Evolutionary conservation across 2,329 filamentous ascomycete species (phyloP).

Genomic region (Pseudopithomyces maydicus): DNA sequence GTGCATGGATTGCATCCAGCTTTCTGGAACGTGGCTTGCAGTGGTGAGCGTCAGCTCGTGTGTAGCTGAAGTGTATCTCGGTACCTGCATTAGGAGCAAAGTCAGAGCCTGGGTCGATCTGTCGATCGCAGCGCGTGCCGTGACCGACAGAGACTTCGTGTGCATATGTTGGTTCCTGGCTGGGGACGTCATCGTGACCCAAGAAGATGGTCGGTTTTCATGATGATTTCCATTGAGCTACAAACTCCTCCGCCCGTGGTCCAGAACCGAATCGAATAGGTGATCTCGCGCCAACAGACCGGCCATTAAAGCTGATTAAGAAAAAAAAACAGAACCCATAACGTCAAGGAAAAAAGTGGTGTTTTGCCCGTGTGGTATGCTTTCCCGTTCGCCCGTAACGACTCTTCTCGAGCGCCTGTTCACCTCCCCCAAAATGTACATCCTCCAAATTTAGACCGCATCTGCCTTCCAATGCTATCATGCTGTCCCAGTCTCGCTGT

Average conservation of each 20-base stretch:
- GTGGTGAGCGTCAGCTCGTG: not conserved
- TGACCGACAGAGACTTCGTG: too few relatives aligned
- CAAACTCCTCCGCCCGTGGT: conserved; percentile 9
- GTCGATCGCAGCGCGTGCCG: not conserved
- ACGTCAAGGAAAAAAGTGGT: not conserved
- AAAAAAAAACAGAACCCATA: conserved; percentile 1
- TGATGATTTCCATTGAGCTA: conserved; percentile 16
- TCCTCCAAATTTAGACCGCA: not conserved
- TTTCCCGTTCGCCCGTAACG: not conserved
- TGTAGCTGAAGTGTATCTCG: not conserved
- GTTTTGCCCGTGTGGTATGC: not conserved
- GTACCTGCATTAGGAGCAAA: conserved; percentile 4
- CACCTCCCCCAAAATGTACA: conserved; percentile 5
- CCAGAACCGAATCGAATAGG: conserved; percentile 11
- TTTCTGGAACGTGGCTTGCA: not conserved
- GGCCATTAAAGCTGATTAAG: conserved; percentile 10
- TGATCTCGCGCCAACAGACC: not conserved
- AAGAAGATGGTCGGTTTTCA: not conserved
- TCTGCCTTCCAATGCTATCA: not conserved
- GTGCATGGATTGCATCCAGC: not conserved
- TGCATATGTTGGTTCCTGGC: too few relatives aligned
- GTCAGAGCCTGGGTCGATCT: not conserved
- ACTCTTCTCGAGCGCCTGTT: not conserved
- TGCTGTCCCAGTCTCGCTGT: not conserved
- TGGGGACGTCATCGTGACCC: not conserved